Percentiles rank a stretch among this genome's conserved stretches.
Conservation (phyloP, 768 basidiomycete genomes). For the Podaxis rugospora region DNA sequence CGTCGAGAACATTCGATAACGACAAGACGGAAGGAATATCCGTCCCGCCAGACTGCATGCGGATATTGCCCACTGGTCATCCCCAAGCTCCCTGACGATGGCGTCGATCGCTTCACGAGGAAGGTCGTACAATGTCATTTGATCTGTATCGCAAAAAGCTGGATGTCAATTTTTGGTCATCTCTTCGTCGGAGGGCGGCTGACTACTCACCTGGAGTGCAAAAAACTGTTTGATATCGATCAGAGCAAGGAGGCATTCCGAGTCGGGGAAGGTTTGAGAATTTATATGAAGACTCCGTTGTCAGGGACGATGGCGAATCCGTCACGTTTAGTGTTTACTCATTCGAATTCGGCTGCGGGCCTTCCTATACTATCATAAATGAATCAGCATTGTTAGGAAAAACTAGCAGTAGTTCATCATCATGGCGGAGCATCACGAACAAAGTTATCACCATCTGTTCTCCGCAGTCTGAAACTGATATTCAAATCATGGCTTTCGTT, state of each 20-base stretch:
- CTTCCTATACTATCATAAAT: neutral
- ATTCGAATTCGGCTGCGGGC: neutral
- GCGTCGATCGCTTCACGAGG: neutral
- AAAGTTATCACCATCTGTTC: neutral
- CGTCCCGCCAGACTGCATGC: neutral
- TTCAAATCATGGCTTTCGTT: too few species aligned
- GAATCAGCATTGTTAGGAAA: neutral
- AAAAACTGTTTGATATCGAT: neutral
- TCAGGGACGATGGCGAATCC: too few species aligned
- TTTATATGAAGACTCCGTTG: neutral
- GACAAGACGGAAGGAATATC: constrained; percentile 1
- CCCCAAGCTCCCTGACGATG: neutral
- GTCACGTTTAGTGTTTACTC: too few species aligned
- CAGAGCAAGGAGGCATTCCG: neutral
- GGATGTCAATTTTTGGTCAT: neutral
- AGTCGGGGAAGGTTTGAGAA: neutral
- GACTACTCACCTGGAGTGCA: neutral
- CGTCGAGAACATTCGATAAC: neutral
- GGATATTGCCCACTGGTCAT: neutral
- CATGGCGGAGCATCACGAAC: neutral
- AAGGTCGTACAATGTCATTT: neutral
- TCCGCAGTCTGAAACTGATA: too few species aligned
- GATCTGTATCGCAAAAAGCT: neutral
- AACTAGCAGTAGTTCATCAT: neutral
- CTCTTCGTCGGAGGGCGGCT: neutral